Evolutionary conservation across 1,284 basidiomycete species (phyloP).

Genomic region (Xerocomus amazonicus): DNA sequence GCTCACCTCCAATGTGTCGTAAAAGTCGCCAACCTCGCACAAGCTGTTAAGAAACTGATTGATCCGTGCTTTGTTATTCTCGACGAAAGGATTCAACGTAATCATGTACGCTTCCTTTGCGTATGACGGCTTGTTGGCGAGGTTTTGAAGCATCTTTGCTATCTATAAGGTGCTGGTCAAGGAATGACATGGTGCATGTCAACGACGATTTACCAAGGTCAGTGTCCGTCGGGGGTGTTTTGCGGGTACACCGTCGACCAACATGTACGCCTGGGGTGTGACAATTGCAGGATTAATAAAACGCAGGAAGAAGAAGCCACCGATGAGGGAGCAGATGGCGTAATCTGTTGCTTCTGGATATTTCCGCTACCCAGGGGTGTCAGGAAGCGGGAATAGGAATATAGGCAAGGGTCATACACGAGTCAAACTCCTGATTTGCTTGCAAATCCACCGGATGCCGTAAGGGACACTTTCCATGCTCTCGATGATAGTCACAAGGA

Average conservation of each 20-base stretch:
- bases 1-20: constrained; percentile 93
- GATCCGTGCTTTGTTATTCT: constrained; percentile 96
- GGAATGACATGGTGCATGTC: neutral
- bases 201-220: constrained; percentile 63
- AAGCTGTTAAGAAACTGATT: constrained; percentile 95
- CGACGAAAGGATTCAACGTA: constrained; percentile 96
- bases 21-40: constrained; percentile 99
- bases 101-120: constrained; percentile 99
- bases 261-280: constrained; percentile 99
- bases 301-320: constrained; percentile 99
- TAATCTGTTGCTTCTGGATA: constrained; percentile 98
- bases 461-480: constrained; percentile 97
- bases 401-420: constrained; percentile 52
- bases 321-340: constrained; percentile 96
- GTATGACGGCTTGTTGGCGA: constrained; percentile 98
- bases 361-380: constrained; percentile 66
- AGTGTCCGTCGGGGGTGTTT: constrained; percentile 95
- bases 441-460: constrained; percentile 99
- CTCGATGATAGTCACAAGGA: constrained; percentile 96
- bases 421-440: constrained; percentile 95
- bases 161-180: constrained; percentile 53
- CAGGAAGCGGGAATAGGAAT: constrained; percentile 6
- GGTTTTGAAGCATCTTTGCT: constrained; percentile 99
- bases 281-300: constrained; percentile 99
- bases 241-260: constrained; percentile 95